Conservation (phyloP, 2,329 filamentous ascomycete species). For the Claviceps cyperi region DNA sequence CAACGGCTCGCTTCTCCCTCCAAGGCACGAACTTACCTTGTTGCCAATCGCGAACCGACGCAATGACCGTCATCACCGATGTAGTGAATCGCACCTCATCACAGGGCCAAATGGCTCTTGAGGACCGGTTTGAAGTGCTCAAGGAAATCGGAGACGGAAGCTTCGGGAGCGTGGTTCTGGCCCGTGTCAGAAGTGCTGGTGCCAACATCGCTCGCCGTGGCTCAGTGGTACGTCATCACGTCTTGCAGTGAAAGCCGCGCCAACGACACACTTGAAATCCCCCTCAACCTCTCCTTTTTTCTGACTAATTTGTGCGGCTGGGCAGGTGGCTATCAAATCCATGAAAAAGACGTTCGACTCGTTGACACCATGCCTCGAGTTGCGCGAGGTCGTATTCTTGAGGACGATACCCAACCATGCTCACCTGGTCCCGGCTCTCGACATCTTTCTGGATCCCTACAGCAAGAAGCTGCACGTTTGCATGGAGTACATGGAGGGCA, state of each 20-base stretch:
- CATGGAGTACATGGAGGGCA: conserved; percentile 99
- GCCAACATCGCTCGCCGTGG: conserved; percentile 77
- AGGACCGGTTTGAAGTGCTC: conserved; percentile 90
- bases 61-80: conserved; percentile 67
- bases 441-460: conserved; percentile 94
- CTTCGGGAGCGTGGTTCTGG: conserved; percentile 89
- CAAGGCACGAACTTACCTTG: background rate
- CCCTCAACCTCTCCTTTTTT: conserved; percentile 3
- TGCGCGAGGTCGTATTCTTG: conserved; percentile 93
- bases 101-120: conserved; percentile 50
- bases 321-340: conserved; percentile 91
- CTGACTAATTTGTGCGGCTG: background rate
- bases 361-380: conserved; percentile 75
- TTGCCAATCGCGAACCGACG: conserved; percentile 7
- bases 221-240: conserved; percentile 59
- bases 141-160: conserved; percentile 99
- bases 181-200: conserved; percentile 80
- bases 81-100: conserved; percentile 53
- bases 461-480: conserved; percentile 93
- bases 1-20: background rate
- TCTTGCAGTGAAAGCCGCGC: background rate
- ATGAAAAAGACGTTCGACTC: conserved; percentile 99
- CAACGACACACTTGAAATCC: background rate
- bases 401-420: conserved; percentile 75
- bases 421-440: conserved; percentile 90